These are phyloP conservation scores for Ceratocystis alfenasii DNA, from an alignment of 2,329 filamentous ascomycete genomes.

Conservation along the genomic window DNA sequence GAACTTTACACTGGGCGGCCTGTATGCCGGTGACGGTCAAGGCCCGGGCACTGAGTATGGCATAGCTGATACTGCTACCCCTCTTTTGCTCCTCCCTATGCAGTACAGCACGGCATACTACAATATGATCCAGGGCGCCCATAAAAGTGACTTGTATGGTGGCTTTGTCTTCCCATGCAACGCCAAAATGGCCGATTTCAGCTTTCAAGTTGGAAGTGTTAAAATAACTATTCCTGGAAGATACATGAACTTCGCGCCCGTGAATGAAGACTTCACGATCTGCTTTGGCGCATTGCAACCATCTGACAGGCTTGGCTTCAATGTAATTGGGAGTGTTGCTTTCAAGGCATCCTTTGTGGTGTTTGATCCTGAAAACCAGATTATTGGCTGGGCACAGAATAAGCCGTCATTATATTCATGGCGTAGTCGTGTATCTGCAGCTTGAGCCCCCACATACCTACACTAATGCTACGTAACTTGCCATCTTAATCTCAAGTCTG, in stretches of 20 bases:
- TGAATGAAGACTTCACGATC: constrained; percentile 36
- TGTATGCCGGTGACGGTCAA: neutral
- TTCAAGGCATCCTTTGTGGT: constrained; percentile 50
- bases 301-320: constrained; percentile 35
- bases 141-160: constrained; percentile 31
- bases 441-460: too few species aligned
- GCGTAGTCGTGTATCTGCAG: too few species aligned
- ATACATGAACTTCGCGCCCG: constrained; percentile 41
- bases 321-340: constrained; percentile 52
- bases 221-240: constrained; percentile 44
- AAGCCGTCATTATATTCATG: too few species aligned
- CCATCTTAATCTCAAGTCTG: too few species aligned
- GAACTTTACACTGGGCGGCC: constrained; percentile 37
- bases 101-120: constrained; percentile 41
- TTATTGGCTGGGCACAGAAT: constrained; percentile 17
- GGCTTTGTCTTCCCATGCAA: constrained; percentile 40
- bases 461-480: too few species aligned
- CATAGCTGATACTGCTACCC: constrained; percentile 50
- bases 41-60: neutral
- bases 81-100: constrained; percentile 48
- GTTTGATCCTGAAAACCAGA: constrained; percentile 43
- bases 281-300: constrained; percentile 58
- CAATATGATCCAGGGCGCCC: constrained; percentile 34
- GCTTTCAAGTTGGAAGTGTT: constrained; percentile 46
- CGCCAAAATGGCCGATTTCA: constrained; percentile 36